A percentile compares a stretch with the other conserved stretches of the same genome.
Conservation (phyloP, 1,139 yeast species). For the Suhomyces panamericanus region DNA sequence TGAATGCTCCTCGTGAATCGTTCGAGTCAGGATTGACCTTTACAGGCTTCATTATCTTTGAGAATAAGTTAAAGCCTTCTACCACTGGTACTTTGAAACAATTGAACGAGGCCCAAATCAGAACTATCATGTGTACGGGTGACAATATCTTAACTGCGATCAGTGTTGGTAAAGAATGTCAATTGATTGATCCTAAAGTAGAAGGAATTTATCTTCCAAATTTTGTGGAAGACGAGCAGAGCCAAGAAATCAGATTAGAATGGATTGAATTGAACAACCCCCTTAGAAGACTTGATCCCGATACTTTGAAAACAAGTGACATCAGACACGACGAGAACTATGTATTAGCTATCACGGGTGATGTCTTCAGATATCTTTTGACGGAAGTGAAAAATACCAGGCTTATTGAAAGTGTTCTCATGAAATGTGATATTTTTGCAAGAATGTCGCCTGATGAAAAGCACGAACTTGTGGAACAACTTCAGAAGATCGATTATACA, state of each 20-base stretch:
- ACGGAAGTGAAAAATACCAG: slow-evolving; percentile 48
- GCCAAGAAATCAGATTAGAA: slow-evolving; percentile 33
- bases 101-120: slow-evolving; percentile 63
- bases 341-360: slow-evolving; percentile 87
- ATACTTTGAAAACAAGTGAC: slow-evolving; percentile 55
- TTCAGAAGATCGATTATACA: slow-evolving; percentile 82
- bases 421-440: slow-evolving; percentile 81
- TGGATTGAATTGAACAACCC: slow-evolving; percentile 71
- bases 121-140: slow-evolving; percentile 97
- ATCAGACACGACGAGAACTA: slow-evolving; percentile 40
- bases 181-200: slow-evolving; percentile 49
- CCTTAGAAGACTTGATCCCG: slow-evolving; percentile 55
- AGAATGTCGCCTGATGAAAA: slow-evolving; percentile 99
- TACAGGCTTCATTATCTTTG: slow-evolving; percentile 88
- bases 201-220: slow-evolving; percentile 68
- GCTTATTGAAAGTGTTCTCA: slow-evolving; percentile 57
- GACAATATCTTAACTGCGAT: slow-evolving; percentile 93
- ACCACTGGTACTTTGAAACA: slow-evolving; percentile 62
- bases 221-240: slow-evolving; percentile 38
- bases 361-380: slow-evolving; percentile 75
- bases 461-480: slow-evolving; percentile 87
- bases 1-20: slow-evolving; percentile 45
- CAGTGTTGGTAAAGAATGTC: slow-evolving; percentile 87
- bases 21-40: slow-evolving; percentile 71
- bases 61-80: slow-evolving; percentile 76